Evolutionary conservation across 176 grass and related monocot species (phyloP).

Genomic region (Ampelocalamus luodianensis): DNA sequence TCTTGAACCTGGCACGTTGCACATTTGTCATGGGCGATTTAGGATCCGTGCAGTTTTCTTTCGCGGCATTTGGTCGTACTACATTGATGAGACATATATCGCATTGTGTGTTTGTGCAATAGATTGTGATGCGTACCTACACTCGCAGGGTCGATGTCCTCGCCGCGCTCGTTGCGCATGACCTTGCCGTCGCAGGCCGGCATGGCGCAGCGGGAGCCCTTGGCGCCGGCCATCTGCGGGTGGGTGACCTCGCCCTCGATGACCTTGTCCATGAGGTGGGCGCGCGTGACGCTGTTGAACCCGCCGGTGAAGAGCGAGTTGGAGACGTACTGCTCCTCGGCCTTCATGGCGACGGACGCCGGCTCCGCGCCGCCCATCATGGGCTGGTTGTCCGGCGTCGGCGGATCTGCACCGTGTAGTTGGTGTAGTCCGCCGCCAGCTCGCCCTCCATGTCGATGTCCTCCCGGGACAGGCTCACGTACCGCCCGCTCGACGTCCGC

Average conservation of each 20-base stretch:
- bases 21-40: neutral
- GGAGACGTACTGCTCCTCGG: constrained; percentile 89
- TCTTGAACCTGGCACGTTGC: constrained; percentile 62
- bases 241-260: constrained; percentile 84
- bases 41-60: too few relatives aligned
- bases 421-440: constrained; percentile 72
- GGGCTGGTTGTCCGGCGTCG: constrained; percentile 96
- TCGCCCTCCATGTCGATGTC: constrained; percentile 87
- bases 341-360: constrained; percentile 70
- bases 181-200: constrained; percentile 78
- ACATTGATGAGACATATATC: neutral
- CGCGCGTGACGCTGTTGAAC: constrained; percentile 86
- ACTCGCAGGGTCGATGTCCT: constrained; percentile 84
- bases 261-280: constrained; percentile 94
- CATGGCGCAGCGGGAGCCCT: constrained; percentile 72
- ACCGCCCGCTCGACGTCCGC: constrained; percentile 81
- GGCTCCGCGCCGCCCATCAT: constrained; percentile 59
- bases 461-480: constrained; percentile 82
- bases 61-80: neutral
- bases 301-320: constrained; percentile 92
- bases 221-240: constrained; percentile 84
- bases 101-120: neutral
- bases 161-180: constrained; percentile 78
- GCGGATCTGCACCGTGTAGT: constrained; percentile 96
- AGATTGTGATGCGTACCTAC: constrained; percentile 35